phyloP scores from a whole-genome alignment of 805 yeast genomes.

The Sugiyamaella chiloensis region DNA sequence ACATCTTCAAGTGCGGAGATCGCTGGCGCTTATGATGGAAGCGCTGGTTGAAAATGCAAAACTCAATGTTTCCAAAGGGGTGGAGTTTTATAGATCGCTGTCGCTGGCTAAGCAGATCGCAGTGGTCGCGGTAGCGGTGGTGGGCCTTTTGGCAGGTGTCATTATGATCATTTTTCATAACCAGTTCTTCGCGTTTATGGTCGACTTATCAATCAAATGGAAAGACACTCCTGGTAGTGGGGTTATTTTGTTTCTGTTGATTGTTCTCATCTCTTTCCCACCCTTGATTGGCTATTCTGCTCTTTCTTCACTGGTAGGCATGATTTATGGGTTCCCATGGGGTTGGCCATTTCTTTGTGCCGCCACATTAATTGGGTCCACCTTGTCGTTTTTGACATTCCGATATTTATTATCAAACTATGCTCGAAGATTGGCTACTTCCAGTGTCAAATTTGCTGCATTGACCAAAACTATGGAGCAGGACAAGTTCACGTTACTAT shows the following conservation, averaged over 20 bases:
- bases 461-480: constrained; percentile 72
- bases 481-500: constrained; percentile 61
- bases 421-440: constrained; percentile 58
- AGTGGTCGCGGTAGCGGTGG: constrained; percentile 14
- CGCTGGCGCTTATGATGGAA: too few species aligned
- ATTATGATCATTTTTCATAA: constrained; percentile 35
- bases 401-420: constrained; percentile 53
- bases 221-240: constrained; percentile 34
- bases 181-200: constrained; percentile 31
- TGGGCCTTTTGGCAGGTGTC: constrained; percentile 16
- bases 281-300: constrained; percentile 83
- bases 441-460: constrained; percentile 67
- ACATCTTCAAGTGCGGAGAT: too few species aligned
- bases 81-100: constrained; percentile 12
- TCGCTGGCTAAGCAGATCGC: constrained; percentile 13
- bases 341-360: constrained; percentile 78
- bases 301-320: constrained; percentile 64
- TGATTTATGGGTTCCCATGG: constrained; percentile 72
- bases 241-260: constrained; percentile 44
- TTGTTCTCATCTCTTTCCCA: constrained; percentile 78
- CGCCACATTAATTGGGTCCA: constrained; percentile 71
- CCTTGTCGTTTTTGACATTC: constrained; percentile 67
- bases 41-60: constrained; percentile 4
- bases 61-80: neutral
- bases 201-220: constrained; percentile 31